These are phyloP conservation scores for Kurtzmaniella cleridarum DNA, from an alignment of 805 yeast species.

Conservation along the genomic window DNA sequence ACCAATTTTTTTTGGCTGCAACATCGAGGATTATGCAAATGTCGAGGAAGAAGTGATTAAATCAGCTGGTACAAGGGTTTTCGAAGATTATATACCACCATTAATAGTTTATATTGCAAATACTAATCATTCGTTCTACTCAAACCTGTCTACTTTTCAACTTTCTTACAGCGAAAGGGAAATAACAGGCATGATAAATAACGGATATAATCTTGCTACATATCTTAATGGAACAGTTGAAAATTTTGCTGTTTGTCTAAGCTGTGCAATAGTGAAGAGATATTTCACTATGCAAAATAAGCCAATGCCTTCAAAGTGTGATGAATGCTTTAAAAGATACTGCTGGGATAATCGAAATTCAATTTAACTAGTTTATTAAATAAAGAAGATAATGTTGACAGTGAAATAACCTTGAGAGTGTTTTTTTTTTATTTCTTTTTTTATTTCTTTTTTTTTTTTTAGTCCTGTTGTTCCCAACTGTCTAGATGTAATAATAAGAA, in stretches of 20 bases:
- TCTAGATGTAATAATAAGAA: too few relatives aligned
- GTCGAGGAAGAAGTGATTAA: not conserved
- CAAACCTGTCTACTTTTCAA: constrained; percentile 59
- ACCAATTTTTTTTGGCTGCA: constrained; percentile 42
- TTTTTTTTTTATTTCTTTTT: too few relatives aligned
- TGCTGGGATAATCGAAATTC: constrained; percentile 9
- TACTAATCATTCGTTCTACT: constrained; percentile 29
- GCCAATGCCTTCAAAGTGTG: constrained; percentile 12
- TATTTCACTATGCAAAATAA: constrained; percentile 34
- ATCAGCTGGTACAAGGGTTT: constrained; percentile 1
- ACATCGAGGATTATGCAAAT: constrained; percentile 26
- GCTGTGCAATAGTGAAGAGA: constrained; percentile 53
- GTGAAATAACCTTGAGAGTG: too few relatives aligned
- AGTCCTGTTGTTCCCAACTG: too few relatives aligned
- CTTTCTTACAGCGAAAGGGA: constrained; percentile 44
- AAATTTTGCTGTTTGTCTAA: constrained; percentile 43
- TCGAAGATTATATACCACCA: constrained; percentile 40
- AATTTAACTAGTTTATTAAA: too few relatives aligned
- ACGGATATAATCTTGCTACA: constrained; percentile 50
- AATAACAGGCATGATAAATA: constrained; percentile 39
- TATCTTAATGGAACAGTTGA: constrained; percentile 31
- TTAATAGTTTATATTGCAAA: constrained; percentile 50
- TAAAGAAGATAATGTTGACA: too few relatives aligned
- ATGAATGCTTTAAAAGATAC: constrained; percentile 12
- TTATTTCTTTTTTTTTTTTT: too few relatives aligned